These are phyloP conservation scores for Leccinum pellstonianum DNA, from an alignment of 768 basidiomycete species.

Conservation along the genomic window DNA sequence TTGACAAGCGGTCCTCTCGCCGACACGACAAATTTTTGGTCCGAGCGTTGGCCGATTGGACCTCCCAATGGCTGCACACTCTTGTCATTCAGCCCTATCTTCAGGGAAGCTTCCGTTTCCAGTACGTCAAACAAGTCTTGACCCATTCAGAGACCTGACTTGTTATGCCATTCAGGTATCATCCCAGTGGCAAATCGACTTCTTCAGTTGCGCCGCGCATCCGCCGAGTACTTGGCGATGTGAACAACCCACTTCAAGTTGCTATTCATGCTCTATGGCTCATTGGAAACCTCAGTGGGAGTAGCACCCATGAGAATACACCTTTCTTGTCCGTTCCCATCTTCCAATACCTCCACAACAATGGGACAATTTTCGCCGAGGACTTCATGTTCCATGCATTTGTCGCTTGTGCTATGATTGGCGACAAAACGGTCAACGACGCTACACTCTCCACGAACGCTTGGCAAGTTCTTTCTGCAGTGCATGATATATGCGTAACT, in stretches of 20 bases:
- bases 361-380: slow-evolving; percentile 28
- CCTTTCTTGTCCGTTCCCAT: slow-evolving; percentile 31
- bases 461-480: slow-evolving; percentile 24
- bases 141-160: background rate
- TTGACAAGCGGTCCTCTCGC: background rate
- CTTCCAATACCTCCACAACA: slow-evolving; percentile 31
- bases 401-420: slow-evolving; percentile 35
- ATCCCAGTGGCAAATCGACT: slow-evolving; percentile 1
- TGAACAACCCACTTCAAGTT: slow-evolving; percentile 30
- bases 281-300: slow-evolving; percentile 28
- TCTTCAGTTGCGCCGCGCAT: slow-evolving; percentile 21
- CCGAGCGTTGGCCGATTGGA: slow-evolving; percentile 24
- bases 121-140: slow-evolving; percentile 16
- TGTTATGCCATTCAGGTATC: slow-evolving; percentile 15
- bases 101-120: slow-evolving; percentile 16
- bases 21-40: slow-evolving; percentile 9
- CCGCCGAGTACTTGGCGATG: slow-evolving; percentile 17
- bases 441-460: slow-evolving; percentile 27
- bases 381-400: slow-evolving; percentile 38
- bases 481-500: background rate
- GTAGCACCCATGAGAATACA: slow-evolving; percentile 10
- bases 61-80: slow-evolving; percentile 26
- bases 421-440: slow-evolving; percentile 36
- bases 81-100: slow-evolving; percentile 25
- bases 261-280: slow-evolving; percentile 34